A percentile compares a stretch with the other conserved stretches of the same genome.
phyloP scores from a whole-genome alignment of 768 basidiomycete genomes.

The Thelephora ganbajun region DNA sequence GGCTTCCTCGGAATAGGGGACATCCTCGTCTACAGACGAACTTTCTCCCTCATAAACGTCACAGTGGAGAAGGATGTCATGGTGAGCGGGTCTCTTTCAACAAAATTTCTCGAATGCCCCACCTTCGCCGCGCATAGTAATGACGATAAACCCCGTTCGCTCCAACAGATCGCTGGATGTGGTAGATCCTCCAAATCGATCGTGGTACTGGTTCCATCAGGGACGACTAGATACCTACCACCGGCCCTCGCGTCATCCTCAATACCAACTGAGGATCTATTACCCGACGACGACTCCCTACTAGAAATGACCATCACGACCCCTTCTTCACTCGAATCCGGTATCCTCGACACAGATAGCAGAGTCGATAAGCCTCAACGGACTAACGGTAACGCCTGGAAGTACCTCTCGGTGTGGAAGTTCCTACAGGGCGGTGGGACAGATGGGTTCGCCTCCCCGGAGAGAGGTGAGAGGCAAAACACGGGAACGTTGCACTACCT shows the following conservation, averaged over 20 bases:
- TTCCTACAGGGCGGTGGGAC: constrained; percentile 23
- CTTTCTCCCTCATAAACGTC: constrained; percentile 25
- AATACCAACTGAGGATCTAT: constrained; percentile 17
- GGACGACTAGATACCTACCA: constrained; percentile 24
- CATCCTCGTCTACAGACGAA: constrained; percentile 36
- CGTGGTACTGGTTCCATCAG: constrained; percentile 28
- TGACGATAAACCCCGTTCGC: not conserved
- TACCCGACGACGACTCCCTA: constrained; percentile 7
- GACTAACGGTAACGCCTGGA: constrained; percentile 41
- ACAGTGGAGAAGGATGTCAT: constrained; percentile 42
- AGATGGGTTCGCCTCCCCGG: constrained; percentile 10
- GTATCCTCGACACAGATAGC: constrained; percentile 36
- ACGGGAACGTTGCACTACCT: constrained; percentile 39
- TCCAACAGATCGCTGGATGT: constrained; percentile 29
- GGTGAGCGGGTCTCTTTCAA: constrained; percentile 17
- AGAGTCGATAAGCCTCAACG: constrained; percentile 27
- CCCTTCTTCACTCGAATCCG: constrained; percentile 35
- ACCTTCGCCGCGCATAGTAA: not conserved
- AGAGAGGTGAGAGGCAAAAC: constrained; percentile 28
- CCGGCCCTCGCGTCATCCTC: constrained; percentile 16
- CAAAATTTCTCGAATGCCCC: not conserved
- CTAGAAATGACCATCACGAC: constrained; percentile 13
- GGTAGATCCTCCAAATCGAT: constrained; percentile 27
- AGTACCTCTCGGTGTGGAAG: constrained; percentile 39
- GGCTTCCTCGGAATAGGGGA: constrained; percentile 36